phyloP scores from a whole-genome alignment of 164 flowering plant species.

The Chimonanthus praecox region DNA sequence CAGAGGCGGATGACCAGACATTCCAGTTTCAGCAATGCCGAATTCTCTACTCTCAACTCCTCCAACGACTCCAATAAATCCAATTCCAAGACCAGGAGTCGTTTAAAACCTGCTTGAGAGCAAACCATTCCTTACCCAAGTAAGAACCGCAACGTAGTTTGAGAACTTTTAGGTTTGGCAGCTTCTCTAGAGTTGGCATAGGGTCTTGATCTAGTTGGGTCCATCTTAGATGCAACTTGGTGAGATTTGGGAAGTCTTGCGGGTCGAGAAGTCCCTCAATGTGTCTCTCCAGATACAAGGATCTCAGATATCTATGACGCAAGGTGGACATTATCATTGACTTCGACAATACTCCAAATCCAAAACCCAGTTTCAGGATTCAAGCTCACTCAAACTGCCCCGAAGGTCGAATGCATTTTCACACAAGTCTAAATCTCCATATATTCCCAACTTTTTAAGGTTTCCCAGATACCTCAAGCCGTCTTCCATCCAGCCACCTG shows the following conservation, averaged over 20 bases:
- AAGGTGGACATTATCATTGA: too few relatives aligned
- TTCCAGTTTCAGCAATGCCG: not conserved
- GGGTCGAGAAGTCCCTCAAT: too few relatives aligned
- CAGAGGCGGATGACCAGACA: conserved; percentile 4
- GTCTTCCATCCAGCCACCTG: too few relatives aligned
- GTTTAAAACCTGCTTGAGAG: not conserved
- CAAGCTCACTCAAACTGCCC: too few relatives aligned
- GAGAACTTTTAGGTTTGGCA: not conserved
- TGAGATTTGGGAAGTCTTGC: not conserved
- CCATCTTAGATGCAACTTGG: not conserved
- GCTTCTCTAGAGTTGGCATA: not conserved
- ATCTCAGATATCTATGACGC: too few relatives aligned
- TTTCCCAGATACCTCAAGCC: too few relatives aligned
- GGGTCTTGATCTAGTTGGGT: not conserved
- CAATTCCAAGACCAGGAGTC: not conserved
- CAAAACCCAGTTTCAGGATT: too few relatives aligned
- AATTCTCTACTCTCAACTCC: conserved; percentile 1
- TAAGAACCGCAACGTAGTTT: not conserved
- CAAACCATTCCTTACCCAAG: conserved; percentile 12
- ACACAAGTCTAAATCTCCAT: too few relatives aligned
- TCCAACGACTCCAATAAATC: not conserved
- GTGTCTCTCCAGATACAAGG: too few relatives aligned
- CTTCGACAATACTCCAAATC: too few relatives aligned
- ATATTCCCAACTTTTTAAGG: too few relatives aligned
- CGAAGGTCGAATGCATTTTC: too few relatives aligned